These are phyloP conservation scores for Colletotrichum karsti DNA, from an alignment of 2,329 filamentous ascomycete genomes.

Conservation along the genomic window DNA sequence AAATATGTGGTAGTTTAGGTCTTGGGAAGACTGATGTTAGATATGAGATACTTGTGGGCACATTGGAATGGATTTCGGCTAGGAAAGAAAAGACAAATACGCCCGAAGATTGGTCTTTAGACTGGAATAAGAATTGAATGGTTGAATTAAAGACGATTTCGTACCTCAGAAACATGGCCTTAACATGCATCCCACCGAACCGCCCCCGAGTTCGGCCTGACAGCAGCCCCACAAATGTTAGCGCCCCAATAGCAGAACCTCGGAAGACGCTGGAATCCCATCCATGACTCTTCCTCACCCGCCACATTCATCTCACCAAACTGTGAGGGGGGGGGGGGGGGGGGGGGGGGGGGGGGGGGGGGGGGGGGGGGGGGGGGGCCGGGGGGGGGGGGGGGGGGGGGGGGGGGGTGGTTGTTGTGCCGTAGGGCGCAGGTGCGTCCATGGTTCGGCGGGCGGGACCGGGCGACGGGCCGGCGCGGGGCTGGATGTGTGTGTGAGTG, in stretches of 20 bases:
- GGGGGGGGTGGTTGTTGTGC: too few relatives aligned
- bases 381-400: too few relatives aligned
- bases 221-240: conserved; percentile 1
- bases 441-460: too few relatives aligned
- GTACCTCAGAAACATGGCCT: background rate
- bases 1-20: background rate
- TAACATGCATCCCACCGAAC: background rate
- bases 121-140: background rate
- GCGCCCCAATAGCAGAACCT: background rate
- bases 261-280: conserved; percentile 15
- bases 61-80: background rate
- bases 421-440: too few relatives aligned
- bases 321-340: too few relatives aligned
- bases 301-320: background rate
- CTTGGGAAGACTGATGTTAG: background rate
- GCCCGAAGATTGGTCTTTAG: background rate
- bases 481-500: too few relatives aligned
- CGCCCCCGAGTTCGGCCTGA: background rate
- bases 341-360: too few relatives aligned
- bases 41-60: background rate
- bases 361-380: too few relatives aligned
- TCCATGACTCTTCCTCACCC: conserved; percentile 10
- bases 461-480: too few relatives aligned
- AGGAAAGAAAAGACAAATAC: background rate
- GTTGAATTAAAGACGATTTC: background rate